These are phyloP conservation scores for Knoxia roxburghii DNA, from an alignment of 257 asterid genomes.

Conservation along the genomic window DNA sequence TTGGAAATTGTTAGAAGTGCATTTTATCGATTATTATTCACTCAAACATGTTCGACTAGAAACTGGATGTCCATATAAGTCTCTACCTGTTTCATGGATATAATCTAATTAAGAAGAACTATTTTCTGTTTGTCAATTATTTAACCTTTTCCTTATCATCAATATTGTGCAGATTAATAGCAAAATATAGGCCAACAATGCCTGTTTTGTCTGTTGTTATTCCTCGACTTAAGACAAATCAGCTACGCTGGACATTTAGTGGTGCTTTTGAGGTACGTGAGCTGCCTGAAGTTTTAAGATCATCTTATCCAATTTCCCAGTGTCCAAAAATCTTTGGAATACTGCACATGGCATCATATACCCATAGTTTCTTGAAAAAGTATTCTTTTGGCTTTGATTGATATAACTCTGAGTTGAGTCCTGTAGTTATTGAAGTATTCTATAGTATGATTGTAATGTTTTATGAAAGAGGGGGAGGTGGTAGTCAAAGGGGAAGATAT, in stretches of 20 bases:
- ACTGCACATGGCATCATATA: neutral
- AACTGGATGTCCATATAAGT: neutral
- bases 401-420: neutral
- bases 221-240: slow-evolving; percentile 92
- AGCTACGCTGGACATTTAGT: slow-evolving; percentile 76
- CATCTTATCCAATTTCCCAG: neutral
- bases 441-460: neutral
- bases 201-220: slow-evolving; percentile 87
- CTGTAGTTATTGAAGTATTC: neutral
- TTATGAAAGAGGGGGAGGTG: neutral
- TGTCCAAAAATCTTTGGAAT: neutral
- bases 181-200: slow-evolving; percentile 94
- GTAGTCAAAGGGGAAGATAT: too few species aligned
- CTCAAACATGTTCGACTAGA: neutral
- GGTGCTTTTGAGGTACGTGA: slow-evolving; percentile 86
- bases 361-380: neutral
- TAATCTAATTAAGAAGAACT: slow-evolving; percentile 1
- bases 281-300: slow-evolving; percentile 2
- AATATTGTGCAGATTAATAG: slow-evolving; percentile 52
- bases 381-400: neutral
- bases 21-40: neutral
- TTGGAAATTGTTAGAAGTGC: neutral
- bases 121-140: slow-evolving; percentile 4
- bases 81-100: neutral
- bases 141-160: neutral